Percentiles rank a stretch among this genome's conserved stretches.
Evolutionary conservation across 257 asterid species (phyloP).

Genomic region (Fraxinus americana): DNA sequence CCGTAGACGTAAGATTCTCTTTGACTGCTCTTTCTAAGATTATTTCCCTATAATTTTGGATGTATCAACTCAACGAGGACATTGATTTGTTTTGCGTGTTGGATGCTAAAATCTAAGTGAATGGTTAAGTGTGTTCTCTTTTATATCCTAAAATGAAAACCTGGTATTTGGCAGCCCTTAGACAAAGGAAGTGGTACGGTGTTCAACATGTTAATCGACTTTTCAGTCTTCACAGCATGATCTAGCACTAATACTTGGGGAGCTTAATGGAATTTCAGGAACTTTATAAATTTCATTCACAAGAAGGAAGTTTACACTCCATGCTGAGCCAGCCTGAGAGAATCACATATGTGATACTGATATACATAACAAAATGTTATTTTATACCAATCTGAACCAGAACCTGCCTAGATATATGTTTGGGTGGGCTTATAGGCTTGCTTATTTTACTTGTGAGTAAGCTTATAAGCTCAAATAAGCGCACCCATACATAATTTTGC

Average conservation of each 20-base stretch:
- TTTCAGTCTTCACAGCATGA: background rate
- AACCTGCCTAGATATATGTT: background rate
- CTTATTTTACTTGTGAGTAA: no score
- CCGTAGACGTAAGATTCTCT: slow-evolving; percentile 70
- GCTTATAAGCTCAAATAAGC: background rate
- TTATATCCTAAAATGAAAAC: background rate
- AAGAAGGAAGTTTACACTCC: slow-evolving; percentile 2
- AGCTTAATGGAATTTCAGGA: background rate
- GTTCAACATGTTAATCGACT: slow-evolving; percentile 3
- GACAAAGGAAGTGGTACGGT: background rate
- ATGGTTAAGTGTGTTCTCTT: background rate
- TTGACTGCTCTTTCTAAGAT: background rate
- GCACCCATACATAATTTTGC: background rate
- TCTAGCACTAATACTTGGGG: background rate
- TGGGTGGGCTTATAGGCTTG: no score
- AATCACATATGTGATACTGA: background rate
- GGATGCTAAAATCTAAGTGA: background rate
- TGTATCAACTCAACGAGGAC: slow-evolving; percentile 8
- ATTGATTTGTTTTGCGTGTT: background rate
- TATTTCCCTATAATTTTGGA: background rate
- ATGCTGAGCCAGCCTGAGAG: background rate
- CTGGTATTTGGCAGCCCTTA: background rate
- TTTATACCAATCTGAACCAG: background rate
- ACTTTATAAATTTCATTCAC: slow-evolving; percentile 4
- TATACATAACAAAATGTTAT: background rate